Evolutionary conservation across 2,329 filamentous ascomycete species (phyloP).

Genomic region (Ophiocordyceps sinensis): DNA sequence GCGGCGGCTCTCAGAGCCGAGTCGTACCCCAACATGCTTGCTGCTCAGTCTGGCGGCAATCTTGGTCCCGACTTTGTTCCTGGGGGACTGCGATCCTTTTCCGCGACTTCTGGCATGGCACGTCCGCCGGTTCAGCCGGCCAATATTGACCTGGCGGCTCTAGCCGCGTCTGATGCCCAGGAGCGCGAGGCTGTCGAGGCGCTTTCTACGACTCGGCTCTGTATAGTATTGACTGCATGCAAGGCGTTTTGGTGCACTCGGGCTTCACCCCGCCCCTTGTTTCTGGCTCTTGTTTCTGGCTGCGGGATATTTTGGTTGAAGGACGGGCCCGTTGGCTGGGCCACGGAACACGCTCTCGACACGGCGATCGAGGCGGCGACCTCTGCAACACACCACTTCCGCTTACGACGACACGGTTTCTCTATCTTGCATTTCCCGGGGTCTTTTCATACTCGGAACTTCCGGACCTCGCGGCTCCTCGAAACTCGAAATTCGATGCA

Average conservation of each 20-base stretch:
- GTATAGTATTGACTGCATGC: slow-evolving; percentile 46
- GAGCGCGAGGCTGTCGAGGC: slow-evolving; percentile 74
- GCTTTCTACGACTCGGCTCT: slow-evolving; percentile 67
- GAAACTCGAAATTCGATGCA: no score
- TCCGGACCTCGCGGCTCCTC: background rate
- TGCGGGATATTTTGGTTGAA: background rate
- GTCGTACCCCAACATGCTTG: slow-evolving; percentile 41
- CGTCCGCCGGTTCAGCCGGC: slow-evolving; percentile 35
- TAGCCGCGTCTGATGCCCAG: slow-evolving; percentile 48
- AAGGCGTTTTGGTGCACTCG: slow-evolving; percentile 30
- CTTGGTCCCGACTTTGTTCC: slow-evolving; percentile 24
- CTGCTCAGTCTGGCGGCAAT: slow-evolving; percentile 39
- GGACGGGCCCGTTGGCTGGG: slow-evolving; percentile 15
- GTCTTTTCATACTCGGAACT: background rate
- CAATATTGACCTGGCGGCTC: slow-evolving; percentile 36
- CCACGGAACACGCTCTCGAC: slow-evolving; percentile 16
- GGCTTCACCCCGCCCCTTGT: background rate
- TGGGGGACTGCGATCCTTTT: slow-evolving; percentile 32
- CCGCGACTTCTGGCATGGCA: slow-evolving; percentile 35
- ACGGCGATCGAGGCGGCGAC: slow-evolving; percentile 16
- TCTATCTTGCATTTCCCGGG: background rate
- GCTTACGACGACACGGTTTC: slow-evolving; percentile 19
- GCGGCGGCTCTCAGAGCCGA: slow-evolving; percentile 66
- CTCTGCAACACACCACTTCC: slow-evolving; percentile 12
- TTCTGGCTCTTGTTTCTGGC: slow-evolving; percentile 2